Conservation (phyloP, 1,284 basidiomycete genomes). For the Cutaneotrichosporon arboriforme region DNA sequence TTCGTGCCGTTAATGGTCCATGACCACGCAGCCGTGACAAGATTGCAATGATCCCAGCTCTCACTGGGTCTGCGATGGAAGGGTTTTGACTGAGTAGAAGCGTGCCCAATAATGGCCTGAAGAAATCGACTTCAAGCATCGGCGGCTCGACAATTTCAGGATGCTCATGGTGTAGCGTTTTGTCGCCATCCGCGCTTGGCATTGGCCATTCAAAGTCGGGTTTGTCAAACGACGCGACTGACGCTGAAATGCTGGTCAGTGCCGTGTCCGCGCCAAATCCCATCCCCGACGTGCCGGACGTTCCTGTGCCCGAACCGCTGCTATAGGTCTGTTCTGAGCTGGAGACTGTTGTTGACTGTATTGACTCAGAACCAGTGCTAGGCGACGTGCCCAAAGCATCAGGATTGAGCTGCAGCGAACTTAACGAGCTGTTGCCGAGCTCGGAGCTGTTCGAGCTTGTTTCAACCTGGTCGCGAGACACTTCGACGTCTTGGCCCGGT, state of each 20-base stretch:
- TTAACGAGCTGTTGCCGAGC: neutral
- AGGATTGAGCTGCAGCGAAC: neutral
- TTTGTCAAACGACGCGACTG: neutral
- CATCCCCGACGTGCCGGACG: neutral
- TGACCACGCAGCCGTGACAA: conserved; percentile 52
- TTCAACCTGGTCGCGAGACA: neutral
- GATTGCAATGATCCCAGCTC: conserved; percentile 71
- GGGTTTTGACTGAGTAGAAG: conserved; percentile 76
- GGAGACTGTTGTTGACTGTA: neutral
- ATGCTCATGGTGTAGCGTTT: neutral
- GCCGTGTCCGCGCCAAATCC: neutral
- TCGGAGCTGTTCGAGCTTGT: neutral
- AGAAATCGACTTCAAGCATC: conserved; percentile 68
- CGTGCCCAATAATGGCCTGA: conserved; percentile 86
- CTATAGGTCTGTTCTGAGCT: no score
- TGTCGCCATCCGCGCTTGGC: neutral
- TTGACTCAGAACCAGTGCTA: neutral
- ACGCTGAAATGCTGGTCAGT: neutral
- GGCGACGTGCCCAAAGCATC: no score
- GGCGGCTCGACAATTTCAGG: conserved; percentile 7
- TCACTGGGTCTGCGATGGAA: conserved; percentile 65
- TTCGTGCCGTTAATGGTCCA: conserved; percentile 28
- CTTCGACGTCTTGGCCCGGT: neutral
- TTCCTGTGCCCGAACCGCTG: neutral
- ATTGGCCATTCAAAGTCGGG: neutral